Percentiles rank a stretch among this genome's conserved stretches.
Conservation (phyloP, 73 alveolate genomes). For the Durusdinium trenchii region DNA sequence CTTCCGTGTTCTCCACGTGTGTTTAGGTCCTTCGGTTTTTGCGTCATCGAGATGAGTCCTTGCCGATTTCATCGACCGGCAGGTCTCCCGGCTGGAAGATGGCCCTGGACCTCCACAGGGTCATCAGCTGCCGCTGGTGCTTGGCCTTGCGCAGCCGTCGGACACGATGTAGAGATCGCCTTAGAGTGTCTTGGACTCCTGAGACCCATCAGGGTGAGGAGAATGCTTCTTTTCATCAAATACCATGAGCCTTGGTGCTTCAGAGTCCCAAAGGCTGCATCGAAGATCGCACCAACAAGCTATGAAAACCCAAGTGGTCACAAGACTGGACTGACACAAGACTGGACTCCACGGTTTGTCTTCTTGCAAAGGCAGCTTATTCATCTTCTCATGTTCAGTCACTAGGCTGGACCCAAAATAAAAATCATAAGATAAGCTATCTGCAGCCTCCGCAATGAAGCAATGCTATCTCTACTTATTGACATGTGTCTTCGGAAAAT, state of each 20-base stretch:
- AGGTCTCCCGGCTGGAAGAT: background rate
- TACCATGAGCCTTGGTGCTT: no score
- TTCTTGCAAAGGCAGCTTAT: no score
- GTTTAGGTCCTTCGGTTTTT: background rate
- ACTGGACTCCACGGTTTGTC: no score
- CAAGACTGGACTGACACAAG: background rate
- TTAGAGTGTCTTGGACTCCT: background rate
- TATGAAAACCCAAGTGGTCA: background rate
- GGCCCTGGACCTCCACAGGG: constrained; percentile 39
- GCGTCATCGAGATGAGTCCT: no score
- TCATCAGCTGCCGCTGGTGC: constrained; percentile 45
- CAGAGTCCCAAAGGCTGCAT: no score
- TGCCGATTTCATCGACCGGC: no score
- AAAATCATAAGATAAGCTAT: no score
- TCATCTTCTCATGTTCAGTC: no score
- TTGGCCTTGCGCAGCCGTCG: background rate
- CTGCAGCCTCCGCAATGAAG: no score
- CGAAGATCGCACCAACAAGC: background rate
- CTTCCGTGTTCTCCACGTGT: background rate
- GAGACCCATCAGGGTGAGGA: background rate
- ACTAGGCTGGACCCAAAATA: no score
- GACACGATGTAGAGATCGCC: constrained; percentile 40
- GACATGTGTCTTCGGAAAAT: background rate
- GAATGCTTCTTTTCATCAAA: no score
- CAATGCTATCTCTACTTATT: no score